Base-by-base conservation (phyloP, 2,329 filamentous ascomycete species). In the Apiospora kogelbergensis region DNA sequence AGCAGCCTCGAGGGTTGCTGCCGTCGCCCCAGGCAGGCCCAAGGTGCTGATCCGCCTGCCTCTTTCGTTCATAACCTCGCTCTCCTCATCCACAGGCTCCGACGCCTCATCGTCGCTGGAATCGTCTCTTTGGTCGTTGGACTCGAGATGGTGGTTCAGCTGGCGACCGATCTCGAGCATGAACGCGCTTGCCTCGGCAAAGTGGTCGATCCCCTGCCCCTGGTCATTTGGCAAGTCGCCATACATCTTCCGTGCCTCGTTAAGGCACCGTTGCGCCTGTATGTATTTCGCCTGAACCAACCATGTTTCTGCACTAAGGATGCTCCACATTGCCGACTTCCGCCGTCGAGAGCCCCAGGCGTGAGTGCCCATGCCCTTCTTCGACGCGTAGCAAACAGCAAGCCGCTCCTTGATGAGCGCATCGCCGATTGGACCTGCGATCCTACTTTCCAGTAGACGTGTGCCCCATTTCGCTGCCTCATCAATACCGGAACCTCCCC, bases 311-410 rank as follows among this genome's bases (percentile, higher is more conserved):
- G 94, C 91, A 1, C 93, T 92, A 46, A 97, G 85, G 26, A 96
- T 86, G 73, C 91, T 92, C 95, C 95, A 99, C 72, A 97, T 88
- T 0, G 93, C 96, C 2, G 95, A 93, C 83, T 98, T 99, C 65
- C 96, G 87, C 70, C 86, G 87, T 71, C 95, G 87, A 10, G 87
- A 86, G 20, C 95, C 94, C 85, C 90, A 92, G 45, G 83, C 83
- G 70, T 90, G 87, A 10, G 86, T 88, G 1, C 91, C 90, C 3
- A 89, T 81, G 2, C 92, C 91, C 33, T 86, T 86, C 73, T 93
- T 93, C 3, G 92, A 90, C 0, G 89, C 89, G 80, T 95, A 98
- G 81, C 93, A 97, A 2, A 92, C 89, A 0, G 93, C 93, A 24
- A 98, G 87, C 44, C 96, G 90, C 81, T 99, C 95, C 67, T 91